Percentiles rank a stretch among this genome's conserved stretches.
Evolutionary conservation across 805 yeast species (phyloP).

Genomic region (Saccharomycopsis selenospora): DNA sequence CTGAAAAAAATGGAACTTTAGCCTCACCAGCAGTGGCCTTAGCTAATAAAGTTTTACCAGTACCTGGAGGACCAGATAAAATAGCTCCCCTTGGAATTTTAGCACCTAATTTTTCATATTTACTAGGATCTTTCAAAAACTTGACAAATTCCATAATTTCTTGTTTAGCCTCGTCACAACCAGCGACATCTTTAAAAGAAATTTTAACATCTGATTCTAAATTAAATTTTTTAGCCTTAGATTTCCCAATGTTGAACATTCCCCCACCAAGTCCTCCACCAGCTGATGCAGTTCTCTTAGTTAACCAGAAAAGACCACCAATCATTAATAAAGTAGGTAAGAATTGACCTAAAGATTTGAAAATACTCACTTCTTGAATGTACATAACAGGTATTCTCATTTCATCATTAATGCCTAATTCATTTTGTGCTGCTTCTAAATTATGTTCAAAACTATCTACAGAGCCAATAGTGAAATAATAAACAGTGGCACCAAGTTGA

Average conservation of each 20-base stretch:
- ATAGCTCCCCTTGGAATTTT: constrained; percentile 98
- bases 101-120: constrained; percentile 91
- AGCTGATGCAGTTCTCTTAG: constrained; percentile 48
- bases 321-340: constrained; percentile 85
- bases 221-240: constrained; percentile 86
- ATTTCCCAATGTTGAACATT: constrained; percentile 75
- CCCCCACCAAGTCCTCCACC: constrained; percentile 58
- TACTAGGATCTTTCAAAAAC: constrained; percentile 82
- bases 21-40: constrained; percentile 99
- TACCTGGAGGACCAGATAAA: constrained; percentile 97
- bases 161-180: constrained; percentile 92
- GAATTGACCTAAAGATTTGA: constrained; percentile 60
- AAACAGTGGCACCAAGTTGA: constrained; percentile 31
- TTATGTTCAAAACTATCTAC: constrained; percentile 81
- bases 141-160: constrained; percentile 98
- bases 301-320: constrained; percentile 82
- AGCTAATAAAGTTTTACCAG: constrained; percentile 95
- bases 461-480: constrained; percentile 76
- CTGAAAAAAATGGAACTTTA: constrained; percentile 92
- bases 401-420: constrained; percentile 49
- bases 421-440: constrained; percentile 68
- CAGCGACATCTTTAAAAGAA: constrained; percentile 92
- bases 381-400: constrained; percentile 79
- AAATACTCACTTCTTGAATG: constrained; percentile 59
- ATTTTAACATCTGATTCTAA: constrained; percentile 86